These are phyloP conservation scores for Pythium pyrilobum DNA, from an alignment of 352 stramenopile species.

Conservation along the genomic window DNA sequence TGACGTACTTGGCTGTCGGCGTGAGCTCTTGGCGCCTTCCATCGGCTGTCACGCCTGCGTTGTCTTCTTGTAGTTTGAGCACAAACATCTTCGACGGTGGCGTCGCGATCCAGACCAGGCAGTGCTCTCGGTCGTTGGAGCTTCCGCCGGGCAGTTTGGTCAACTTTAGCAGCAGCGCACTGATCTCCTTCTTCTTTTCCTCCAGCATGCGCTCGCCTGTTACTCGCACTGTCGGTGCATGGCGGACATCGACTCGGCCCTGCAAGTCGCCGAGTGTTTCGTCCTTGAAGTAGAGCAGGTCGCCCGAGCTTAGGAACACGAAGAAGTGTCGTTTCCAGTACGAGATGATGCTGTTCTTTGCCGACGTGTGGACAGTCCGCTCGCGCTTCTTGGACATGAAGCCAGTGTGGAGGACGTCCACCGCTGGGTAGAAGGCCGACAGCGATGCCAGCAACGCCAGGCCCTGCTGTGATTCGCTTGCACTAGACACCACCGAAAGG, in stretches of 20 bases:
- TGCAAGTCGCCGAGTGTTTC: constrained; percentile 66
- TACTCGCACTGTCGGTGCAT: constrained; percentile 72
- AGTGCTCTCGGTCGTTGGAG: constrained; percentile 49
- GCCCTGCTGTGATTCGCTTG: constrained; percentile 71
- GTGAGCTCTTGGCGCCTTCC: constrained; percentile 41
- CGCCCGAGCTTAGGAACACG: constrained; percentile 62
- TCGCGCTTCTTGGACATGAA: constrained; percentile 76
- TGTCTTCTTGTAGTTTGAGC: constrained; percentile 65
- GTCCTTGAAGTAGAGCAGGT: constrained; percentile 77
- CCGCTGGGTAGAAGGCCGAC: constrained; percentile 67
- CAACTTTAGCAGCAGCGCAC: constrained; percentile 57
- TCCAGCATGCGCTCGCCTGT: constrained; percentile 70
- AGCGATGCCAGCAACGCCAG: constrained; percentile 67
- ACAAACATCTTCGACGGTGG: constrained; percentile 84
- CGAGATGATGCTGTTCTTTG: constrained; percentile 73
- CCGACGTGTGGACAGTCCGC: constrained; percentile 51
- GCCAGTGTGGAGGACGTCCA: constrained; percentile 63
- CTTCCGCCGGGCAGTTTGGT: constrained; percentile 36
- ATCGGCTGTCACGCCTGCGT: constrained; percentile 29
- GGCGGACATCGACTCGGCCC: constrained; percentile 68
- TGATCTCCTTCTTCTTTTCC: constrained; percentile 61
- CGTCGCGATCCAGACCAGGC: constrained; percentile 77
- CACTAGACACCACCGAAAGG: constrained; percentile 16
- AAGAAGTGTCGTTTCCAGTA: constrained; percentile 85
- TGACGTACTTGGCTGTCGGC: constrained; percentile 54